Percentiles rank a stretch among this genome's conserved stretches.
Evolutionary conservation across 805 yeast genomes (phyloP).

Genomic region (Starmerella riodocensis): DNA sequence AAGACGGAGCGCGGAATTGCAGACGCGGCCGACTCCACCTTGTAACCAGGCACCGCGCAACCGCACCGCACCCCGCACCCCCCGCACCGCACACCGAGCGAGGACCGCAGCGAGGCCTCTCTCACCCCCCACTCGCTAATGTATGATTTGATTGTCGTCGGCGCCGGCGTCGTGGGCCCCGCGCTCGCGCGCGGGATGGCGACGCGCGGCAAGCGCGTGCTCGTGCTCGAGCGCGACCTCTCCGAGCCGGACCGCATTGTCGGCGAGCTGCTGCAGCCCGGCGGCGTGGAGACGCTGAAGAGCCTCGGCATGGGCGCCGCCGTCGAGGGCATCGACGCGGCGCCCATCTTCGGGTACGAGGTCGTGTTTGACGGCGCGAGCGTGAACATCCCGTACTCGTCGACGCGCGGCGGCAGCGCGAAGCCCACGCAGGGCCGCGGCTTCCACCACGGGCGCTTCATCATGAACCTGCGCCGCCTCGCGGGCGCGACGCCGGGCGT

Average conservation of each 20-base stretch:
- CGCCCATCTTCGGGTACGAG: conserved; percentile 66
- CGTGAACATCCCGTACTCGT: conserved; percentile 57
- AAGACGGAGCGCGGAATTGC: too few species aligned
- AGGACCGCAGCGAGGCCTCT: too few species aligned
- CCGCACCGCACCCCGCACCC: too few species aligned
- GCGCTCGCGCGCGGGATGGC: conserved; percentile 82
- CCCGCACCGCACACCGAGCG: too few species aligned
- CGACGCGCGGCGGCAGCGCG: conserved; percentile 4
- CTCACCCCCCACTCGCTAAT: too few species aligned
- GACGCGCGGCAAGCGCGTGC: conserved; percentile 73
- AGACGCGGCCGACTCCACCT: too few species aligned
- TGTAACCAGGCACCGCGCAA: too few species aligned
- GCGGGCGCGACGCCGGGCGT: conserved; percentile 61
- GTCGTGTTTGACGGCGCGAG: conserved; percentile 49
- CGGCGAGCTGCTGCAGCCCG: conserved; percentile 95
- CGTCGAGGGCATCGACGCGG: conserved; percentile 63
- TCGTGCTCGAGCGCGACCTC: conserved; percentile 78
- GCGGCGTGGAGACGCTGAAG: conserved; percentile 74
- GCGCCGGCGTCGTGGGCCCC: conserved; percentile 99
- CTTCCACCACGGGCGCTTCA: conserved; percentile 85
- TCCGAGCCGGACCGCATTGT: conserved; percentile 87
- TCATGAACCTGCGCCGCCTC: conserved; percentile 59
- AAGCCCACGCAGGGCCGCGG: conserved; percentile 53
- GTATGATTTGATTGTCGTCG: conserved; percentile 79
- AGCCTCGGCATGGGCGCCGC: conserved; percentile 74